Conservation (phyloP, 495 filamentous ascomycete genomes). For the Penicillium silybi region DNA sequence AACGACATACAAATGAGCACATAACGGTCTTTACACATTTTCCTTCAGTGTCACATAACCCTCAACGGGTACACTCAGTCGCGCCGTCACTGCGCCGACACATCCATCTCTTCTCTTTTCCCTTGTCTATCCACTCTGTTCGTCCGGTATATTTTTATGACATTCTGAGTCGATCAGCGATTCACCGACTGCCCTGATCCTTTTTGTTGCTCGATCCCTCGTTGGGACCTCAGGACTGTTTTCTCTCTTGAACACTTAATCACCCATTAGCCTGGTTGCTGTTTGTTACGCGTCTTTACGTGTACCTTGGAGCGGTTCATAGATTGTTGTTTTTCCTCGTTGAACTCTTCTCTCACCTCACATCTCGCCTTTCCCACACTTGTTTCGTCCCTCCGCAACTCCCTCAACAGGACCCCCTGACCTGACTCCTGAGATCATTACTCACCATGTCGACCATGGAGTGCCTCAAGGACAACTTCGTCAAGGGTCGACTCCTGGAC, state of each 20-base stretch:
- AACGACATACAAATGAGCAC: constrained; percentile 58
- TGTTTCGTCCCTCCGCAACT: constrained; percentile 6
- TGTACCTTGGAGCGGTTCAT: constrained; percentile 28
- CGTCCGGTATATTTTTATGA: constrained; percentile 55
- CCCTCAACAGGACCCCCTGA: constrained; percentile 16
- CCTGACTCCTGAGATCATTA: constrained; percentile 30
- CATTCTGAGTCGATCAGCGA: constrained; percentile 48
- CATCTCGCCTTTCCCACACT: constrained; percentile 17
- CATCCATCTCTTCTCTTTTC: constrained; percentile 47
- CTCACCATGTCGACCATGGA: constrained; percentile 58
- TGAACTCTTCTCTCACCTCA: constrained; percentile 12
- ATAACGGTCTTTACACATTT: constrained; percentile 60
- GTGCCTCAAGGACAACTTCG: constrained; percentile 71
- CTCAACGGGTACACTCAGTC: constrained; percentile 41
- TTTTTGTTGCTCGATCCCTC: constrained; percentile 20
- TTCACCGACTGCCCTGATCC: constrained; percentile 14
- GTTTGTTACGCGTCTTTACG: constrained; percentile 42
- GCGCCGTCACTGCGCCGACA: constrained; percentile 38
- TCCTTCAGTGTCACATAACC: constrained; percentile 45
- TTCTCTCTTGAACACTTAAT: constrained; percentile 40
- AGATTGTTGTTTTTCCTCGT: constrained; percentile 24
- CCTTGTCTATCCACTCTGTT: constrained; percentile 54
- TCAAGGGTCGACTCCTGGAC: constrained; percentile 68
- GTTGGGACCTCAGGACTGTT: constrained; percentile 29
- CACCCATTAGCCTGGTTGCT: constrained; percentile 38